Conservation (phyloP, 257 asterid species). For the Dorcoceras hygrometricum region DNA sequence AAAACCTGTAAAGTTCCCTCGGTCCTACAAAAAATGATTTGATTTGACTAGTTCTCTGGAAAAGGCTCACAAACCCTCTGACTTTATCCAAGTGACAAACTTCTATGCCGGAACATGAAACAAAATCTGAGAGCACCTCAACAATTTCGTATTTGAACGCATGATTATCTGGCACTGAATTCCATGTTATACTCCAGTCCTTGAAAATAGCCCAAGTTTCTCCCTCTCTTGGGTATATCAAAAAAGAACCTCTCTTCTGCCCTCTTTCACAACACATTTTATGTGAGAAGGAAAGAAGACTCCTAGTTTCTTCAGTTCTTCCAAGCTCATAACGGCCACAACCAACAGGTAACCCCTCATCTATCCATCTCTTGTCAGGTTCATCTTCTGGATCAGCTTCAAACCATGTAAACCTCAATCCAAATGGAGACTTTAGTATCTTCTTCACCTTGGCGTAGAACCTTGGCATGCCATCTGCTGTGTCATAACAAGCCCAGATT, state of each 20-base stretch:
- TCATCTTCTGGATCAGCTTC: slow-evolving; percentile 44
- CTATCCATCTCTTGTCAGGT: slow-evolving; percentile 34
- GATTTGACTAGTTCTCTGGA: slow-evolving; percentile 30
- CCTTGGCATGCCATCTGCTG: slow-evolving; percentile 61
- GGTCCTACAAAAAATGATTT: slow-evolving; percentile 29
- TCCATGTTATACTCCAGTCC: slow-evolving; percentile 54
- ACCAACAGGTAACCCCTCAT: slow-evolving; percentile 40
- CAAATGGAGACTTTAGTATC: slow-evolving; percentile 39
- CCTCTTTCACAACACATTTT: slow-evolving; percentile 39
- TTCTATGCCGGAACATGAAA: slow-evolving; percentile 27
- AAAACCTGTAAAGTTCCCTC: slow-evolving; percentile 39
- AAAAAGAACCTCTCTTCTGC: slow-evolving; percentile 25
- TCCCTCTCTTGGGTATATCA: slow-evolving; percentile 50
- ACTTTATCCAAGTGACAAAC: slow-evolving; percentile 49
- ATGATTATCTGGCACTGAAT: slow-evolving; percentile 30
- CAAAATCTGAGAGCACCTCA: slow-evolving; percentile 51
- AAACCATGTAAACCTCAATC: slow-evolving; percentile 47
- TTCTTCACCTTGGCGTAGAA: slow-evolving; percentile 48
- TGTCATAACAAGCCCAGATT: slow-evolving; percentile 65
- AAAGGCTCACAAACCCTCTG: slow-evolving; percentile 51
- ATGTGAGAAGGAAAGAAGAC: slow-evolving; percentile 43
- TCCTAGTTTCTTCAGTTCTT: slow-evolving; percentile 16
- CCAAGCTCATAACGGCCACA: slow-evolving; percentile 56
- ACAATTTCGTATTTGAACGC: slow-evolving; percentile 47
- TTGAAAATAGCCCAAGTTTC: slow-evolving; percentile 61